Evolutionary conservation across 176 grass and related monocot genomes (phyloP).

Genomic region (Aegilops longissima): DNA sequence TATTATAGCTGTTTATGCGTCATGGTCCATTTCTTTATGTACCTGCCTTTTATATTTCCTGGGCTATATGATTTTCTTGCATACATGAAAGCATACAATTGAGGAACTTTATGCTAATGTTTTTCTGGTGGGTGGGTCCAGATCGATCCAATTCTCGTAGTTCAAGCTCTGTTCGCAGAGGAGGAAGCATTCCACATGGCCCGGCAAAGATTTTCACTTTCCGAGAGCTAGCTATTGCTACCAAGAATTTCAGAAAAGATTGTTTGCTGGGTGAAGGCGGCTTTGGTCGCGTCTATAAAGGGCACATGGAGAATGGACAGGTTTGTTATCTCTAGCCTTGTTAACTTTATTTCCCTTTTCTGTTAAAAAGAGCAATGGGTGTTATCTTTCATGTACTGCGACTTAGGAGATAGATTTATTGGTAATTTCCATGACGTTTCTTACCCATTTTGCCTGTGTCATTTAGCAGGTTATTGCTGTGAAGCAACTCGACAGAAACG

Average conservation of each 20-base stretch:
- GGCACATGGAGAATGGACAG: slow-evolving; percentile 81
- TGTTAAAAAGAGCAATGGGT: not conserved
- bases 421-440: slow-evolving; percentile 15
- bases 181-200: slow-evolving; percentile 49
- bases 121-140: slow-evolving; percentile 21
- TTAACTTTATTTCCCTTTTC: not conserved
- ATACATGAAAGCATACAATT: slow-evolving; percentile 2
- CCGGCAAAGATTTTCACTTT: slow-evolving; percentile 80
- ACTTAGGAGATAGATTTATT: slow-evolving; percentile 6
- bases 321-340: slow-evolving; percentile 31
- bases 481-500: slow-evolving; percentile 93
- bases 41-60: not conserved
- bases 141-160: slow-evolving; percentile 43
- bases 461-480: slow-evolving; percentile 75
- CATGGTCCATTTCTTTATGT: not conserved
- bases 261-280: slow-evolving; percentile 86
- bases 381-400: not conserved
- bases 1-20: not conserved
- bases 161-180: slow-evolving; percentile 44
- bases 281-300: slow-evolving; percentile 87
- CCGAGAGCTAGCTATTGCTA: slow-evolving; percentile 71
- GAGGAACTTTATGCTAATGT: slow-evolving; percentile 17
- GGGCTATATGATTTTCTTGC: not conserved
- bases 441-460: not conserved
- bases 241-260: slow-evolving; percentile 80